A percentile compares a stretch with the other conserved stretches of the same genome.
phyloP scores from a whole-genome alignment of 192 early-diverging fungal species.

The Gonapodya prolifera region DNA sequence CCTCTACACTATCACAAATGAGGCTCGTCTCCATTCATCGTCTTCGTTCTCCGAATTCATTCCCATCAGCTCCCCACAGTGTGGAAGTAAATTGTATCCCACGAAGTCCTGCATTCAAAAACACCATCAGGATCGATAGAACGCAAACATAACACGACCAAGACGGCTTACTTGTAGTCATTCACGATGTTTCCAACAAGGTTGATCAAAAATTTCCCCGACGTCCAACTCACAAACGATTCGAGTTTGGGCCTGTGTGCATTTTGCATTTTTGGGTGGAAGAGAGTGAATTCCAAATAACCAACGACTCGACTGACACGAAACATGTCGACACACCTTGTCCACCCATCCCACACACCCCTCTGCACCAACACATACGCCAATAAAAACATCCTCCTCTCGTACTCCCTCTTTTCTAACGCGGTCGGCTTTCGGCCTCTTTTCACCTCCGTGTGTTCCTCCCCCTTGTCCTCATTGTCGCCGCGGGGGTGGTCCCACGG shows the following conservation, averaged over 20 bases:
- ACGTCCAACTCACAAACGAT: not conserved
- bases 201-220: not conserved
- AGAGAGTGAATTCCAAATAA: not conserved
- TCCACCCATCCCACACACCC: not conserved
- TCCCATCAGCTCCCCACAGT: not conserved
- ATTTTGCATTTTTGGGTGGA: too few relatives aligned
- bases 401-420: not conserved
- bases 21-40: too few relatives aligned
- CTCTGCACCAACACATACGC: not conserved
- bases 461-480: not conserved
- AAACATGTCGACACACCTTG: not conserved
- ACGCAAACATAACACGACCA: not conserved
- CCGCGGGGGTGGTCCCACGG: not conserved
- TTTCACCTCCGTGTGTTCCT: not conserved
- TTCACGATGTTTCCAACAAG: not conserved
- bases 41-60: too few relatives aligned
- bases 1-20: too few relatives aligned
- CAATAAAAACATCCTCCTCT: not conserved
- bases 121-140: not conserved
- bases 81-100: not conserved
- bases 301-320: not conserved
- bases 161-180: not conserved
- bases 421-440: not conserved
- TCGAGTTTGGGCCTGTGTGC: not conserved
- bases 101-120: not conserved